Evolutionary conservation across 2,329 filamentous ascomycete genomes (phyloP), one percentile per base, ranked within the genome.

Genomic region (Pseudodiploospora longispora): DNA sequence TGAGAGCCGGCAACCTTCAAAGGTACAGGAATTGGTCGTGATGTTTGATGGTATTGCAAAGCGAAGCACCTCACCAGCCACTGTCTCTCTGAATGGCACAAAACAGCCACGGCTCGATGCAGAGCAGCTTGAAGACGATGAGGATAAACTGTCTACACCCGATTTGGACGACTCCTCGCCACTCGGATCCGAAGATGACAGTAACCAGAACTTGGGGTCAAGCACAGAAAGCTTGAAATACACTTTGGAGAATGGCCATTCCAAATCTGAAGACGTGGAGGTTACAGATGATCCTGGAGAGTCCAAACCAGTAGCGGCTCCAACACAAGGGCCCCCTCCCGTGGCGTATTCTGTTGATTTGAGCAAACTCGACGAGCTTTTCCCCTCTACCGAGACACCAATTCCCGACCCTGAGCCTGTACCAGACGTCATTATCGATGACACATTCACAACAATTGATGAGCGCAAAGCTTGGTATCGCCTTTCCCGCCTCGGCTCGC

Each of bases 381-480:
- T 64, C 42, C 63, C 58, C 1, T 50, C 47, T 8, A 54, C 52
- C 1, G 46, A 50, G 10, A 27, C 53, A 2, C 44, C 44, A 5
- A 56, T 58, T 27, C 50, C 54, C 2, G 56, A 66, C 1, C 54
- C 63, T 2, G 63, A 62, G 36, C 54, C 53, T 4, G 51, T 77
- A 0, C 60, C 74, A 1, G 74, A 77, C 30, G 59, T 65, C 30
- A 57, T 74, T 37, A 65, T 76, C 12, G 59, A 59, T 30, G 76
- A 82, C 55, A 74, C 66, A 29, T 81, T 81, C 47, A 64, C 65
- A 4, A 66, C 69, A 3, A 71, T 74, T 4, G 72, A 74, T 3
- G 72, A 83, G 58, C 76, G 81, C 40, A 82, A 78, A 53, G 69
- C 70, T 6, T 85, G 81, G 81, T 82, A 83, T 51, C 76, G 78